These are phyloP conservation scores for Aphanomyces astaci DNA, from an alignment of 352 stramenopile genomes.

Conservation along the genomic window DNA sequence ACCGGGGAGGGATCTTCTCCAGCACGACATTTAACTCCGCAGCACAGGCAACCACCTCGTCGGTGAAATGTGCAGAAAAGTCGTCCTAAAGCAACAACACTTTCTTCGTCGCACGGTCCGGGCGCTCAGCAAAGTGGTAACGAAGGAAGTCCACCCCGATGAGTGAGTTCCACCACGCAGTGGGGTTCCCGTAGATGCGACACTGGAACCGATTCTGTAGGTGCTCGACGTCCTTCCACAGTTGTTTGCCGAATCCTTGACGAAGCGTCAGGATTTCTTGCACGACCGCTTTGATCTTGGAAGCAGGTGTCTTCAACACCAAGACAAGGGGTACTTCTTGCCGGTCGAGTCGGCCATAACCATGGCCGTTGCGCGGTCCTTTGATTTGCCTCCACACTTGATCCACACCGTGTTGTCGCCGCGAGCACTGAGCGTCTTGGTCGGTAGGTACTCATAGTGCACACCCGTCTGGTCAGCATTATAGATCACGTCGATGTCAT, in stretches of 20 bases:
- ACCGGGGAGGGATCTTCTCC: conserved; percentile 5
- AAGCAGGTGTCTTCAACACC: not conserved
- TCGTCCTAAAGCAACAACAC: conserved; percentile 7
- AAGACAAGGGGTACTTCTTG: conserved; percentile 4
- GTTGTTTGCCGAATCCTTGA: not conserved
- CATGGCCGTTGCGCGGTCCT: conserved; percentile 1
- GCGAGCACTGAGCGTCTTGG: not conserved
- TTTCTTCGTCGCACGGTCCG: not conserved
- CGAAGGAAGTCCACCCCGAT: not conserved
- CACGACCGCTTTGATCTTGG: not conserved
- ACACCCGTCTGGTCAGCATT: conserved; percentile 14
- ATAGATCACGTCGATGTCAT: not conserved
- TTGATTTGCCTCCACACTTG: not conserved
- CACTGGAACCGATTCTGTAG: not conserved
- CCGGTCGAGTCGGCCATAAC: conserved; percentile 1
- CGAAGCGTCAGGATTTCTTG: not conserved
- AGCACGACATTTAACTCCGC: not conserved
- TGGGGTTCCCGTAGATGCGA: not conserved
- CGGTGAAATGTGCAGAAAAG: conserved; percentile 11
- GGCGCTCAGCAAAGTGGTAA: not conserved
- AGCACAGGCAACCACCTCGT: conserved; percentile 1
- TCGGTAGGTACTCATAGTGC: not conserved
- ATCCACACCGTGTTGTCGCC: not conserved
- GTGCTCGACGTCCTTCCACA: not conserved
- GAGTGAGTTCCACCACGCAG: not conserved